Conservation (phyloP, 331 rosid genomes). For the Quercus tomentella region DNA sequence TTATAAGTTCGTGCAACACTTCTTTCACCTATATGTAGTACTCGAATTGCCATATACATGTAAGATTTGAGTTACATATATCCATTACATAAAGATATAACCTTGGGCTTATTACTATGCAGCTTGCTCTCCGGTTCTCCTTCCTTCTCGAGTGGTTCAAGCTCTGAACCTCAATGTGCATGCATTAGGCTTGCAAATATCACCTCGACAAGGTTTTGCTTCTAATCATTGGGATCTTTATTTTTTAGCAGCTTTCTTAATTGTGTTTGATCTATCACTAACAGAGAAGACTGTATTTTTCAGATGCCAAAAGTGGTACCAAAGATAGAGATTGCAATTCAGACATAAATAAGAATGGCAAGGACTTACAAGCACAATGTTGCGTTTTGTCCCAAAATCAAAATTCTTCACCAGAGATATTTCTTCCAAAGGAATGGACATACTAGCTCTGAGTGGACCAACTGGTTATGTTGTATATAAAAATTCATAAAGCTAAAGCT, state of each 20-base stretch:
- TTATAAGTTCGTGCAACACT: too few relatives aligned
- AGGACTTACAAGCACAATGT: constrained; percentile 37
- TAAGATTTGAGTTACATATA: too few relatives aligned
- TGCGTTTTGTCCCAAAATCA: constrained; percentile 39
- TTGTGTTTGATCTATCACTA: background rate
- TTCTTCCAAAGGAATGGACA: constrained; percentile 94
- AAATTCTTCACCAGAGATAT: constrained; percentile 39
- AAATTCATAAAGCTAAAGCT: background rate
- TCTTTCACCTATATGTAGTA: too few relatives aligned
- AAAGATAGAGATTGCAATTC: constrained; percentile 22
- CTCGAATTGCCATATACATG: too few relatives aligned
- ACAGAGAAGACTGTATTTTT: background rate
- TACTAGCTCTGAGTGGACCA: constrained; percentile 26
- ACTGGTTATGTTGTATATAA: background rate
- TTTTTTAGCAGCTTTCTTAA: background rate
- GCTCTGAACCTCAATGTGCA: constrained; percentile 82
- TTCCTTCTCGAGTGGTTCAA: constrained; percentile 69
- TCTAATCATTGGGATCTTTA: background rate
- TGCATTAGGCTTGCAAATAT: constrained; percentile 57
- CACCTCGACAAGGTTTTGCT: constrained; percentile 50
- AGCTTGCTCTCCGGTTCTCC: constrained; percentile 74
- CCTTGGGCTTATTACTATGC: constrained; percentile 7
- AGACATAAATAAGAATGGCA: constrained; percentile 22
- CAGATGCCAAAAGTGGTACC: constrained; percentile 33
- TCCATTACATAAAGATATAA: too few relatives aligned